phyloP scores from a whole-genome alignment of 1,139 yeast genomes.

The Nakaseomyces bracarensis region DNA sequence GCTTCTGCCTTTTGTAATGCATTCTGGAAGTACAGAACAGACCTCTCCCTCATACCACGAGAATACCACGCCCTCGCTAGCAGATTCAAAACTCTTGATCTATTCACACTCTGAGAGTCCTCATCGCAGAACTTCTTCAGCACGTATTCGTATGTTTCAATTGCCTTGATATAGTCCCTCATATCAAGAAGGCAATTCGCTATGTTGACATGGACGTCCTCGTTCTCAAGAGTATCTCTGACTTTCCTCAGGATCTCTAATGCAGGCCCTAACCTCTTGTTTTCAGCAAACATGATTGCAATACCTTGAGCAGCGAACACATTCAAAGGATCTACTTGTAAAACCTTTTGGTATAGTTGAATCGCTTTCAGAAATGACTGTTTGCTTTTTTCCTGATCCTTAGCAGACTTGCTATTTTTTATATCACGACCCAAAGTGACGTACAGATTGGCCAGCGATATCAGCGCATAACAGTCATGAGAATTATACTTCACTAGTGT shows the following conservation, averaged over 20 bases:
- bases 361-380: slow-evolving; percentile 82
- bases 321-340: slow-evolving; percentile 74
- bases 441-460: slow-evolving; percentile 85
- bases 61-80: slow-evolving; percentile 88
- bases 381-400: slow-evolving; percentile 54
- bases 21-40: slow-evolving; percentile 47
- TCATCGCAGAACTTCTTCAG: slow-evolving; percentile 57
- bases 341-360: slow-evolving; percentile 80
- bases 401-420: slow-evolving; percentile 39
- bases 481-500: slow-evolving; percentile 75
- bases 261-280: slow-evolving; percentile 67
- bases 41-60: slow-evolving; percentile 67
- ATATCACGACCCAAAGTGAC: slow-evolving; percentile 73
- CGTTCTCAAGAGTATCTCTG: slow-evolving; percentile 80
- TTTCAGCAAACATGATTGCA: slow-evolving; percentile 87
- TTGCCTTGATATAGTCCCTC: slow-evolving; percentile 75
- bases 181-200: slow-evolving; percentile 84
- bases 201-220: slow-evolving; percentile 72
- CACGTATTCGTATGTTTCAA: slow-evolving; percentile 82
- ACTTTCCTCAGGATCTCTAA: slow-evolving; percentile 81
- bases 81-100: slow-evolving; percentile 53
- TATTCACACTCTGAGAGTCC: slow-evolving; percentile 26
- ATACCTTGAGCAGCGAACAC: slow-evolving; percentile 98
- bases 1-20: slow-evolving; percentile 55
- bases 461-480: slow-evolving; percentile 82